Base-by-base conservation (phyloP, 495 filamentous ascomycete species). In the Aspergillus avenaceus region DNA sequence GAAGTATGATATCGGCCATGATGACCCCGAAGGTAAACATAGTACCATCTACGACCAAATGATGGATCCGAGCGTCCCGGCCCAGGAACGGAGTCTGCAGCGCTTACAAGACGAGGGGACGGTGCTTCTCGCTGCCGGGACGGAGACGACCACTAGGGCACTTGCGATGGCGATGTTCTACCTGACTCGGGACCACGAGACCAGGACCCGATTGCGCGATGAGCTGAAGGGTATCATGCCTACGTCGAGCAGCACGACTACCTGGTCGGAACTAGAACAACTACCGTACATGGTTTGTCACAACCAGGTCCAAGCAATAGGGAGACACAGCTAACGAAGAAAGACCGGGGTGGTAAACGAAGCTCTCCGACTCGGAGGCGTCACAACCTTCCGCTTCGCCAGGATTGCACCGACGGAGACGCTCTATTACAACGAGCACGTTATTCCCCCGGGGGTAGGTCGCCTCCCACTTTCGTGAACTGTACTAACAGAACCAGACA, bases 291-390 rank as follows among this genome's bases (percentile, higher is more conserved):
- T 84, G 45, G 66, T 68, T 41, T 47, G 52, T 41, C 24, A 34
- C 5, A 5, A 12, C 23, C 7, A 5, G 3, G 49, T 12, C 11
- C 8, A 5, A 4, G 1, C 14, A 12, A 18, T n/a, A 36, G 4
- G n/a, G 19, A 24, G 16, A 2, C 22, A 7, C 47, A 26, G 22
- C 45, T 37, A 12, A 49, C 22, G 12, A 12, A 24, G 0, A 13
- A 52, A 75, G 69, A 62, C 54, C 6, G 79, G 63, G 8, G 64
- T 71, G 0, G 62, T 83, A 12, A 55, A 62, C 22, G 81, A 84
- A 59, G 60, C 61, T 1, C 54, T 82, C 8, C 74, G 81, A 1
- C 43, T 79, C 2, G 63, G 61, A 8, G 71, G 74, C 8, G 55
- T 73, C 40, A 62, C 59, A 4, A 56, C n/a, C 13, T 14, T 63